Evolutionary conservation across 2,329 filamentous ascomycete genomes (phyloP).

Genomic region (Emergomyces africanus): DNA sequence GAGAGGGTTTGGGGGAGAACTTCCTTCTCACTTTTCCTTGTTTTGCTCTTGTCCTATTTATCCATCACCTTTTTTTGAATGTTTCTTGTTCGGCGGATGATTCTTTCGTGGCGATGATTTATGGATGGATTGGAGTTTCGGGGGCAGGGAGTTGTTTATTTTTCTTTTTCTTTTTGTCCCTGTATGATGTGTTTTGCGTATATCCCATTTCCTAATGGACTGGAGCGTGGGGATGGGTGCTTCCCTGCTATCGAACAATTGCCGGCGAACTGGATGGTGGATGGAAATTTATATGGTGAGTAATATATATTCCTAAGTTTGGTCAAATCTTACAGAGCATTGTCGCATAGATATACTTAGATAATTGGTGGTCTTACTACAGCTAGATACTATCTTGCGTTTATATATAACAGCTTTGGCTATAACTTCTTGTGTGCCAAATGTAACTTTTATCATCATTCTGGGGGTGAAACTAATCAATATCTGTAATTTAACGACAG

Average conservation of each 20-base stretch:
- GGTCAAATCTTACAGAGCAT: not conserved
- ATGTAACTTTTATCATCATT: not conserved
- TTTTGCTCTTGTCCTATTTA: not conserved
- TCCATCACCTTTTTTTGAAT: not conserved
- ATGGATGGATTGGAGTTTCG: not conserved
- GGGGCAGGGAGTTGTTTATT: not conserved
- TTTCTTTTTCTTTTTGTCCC: not conserved
- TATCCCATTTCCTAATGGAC: not conserved
- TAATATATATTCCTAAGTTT: not conserved
- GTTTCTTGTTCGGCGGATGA: not conserved
- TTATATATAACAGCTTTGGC: not conserved
- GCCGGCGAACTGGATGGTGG: not conserved
- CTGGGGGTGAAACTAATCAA: not conserved
- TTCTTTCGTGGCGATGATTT: not conserved
- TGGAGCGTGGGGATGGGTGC: not conserved
- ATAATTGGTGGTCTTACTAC: not conserved
- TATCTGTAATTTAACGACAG: not conserved
- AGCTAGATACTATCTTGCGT: not conserved
- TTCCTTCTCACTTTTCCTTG: not conserved
- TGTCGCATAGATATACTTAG: not conserved
- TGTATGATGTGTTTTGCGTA: not conserved
- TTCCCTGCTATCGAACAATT: not conserved
- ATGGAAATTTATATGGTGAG: not conserved
- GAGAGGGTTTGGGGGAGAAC: not conserved
- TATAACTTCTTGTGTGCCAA: not conserved